These are phyloP conservation scores for Suillus brevipes DNA, from an alignment of 768 basidiomycete species.

Conservation along the genomic window DNA sequence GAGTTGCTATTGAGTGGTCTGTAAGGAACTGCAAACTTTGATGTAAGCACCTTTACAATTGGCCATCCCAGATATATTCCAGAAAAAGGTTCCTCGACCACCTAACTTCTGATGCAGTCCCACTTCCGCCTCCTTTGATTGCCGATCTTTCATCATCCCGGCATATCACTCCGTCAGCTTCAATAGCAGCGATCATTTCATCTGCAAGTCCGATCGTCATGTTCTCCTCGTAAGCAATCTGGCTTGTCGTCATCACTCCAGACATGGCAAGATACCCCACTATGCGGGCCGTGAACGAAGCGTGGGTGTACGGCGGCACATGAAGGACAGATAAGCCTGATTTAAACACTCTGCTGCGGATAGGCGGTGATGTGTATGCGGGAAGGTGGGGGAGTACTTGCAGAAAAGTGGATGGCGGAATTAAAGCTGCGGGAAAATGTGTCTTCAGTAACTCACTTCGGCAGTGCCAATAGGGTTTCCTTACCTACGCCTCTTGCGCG, in stretches of 20 bases:
- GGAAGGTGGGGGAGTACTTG: slow-evolving; percentile 70
- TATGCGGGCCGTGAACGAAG: slow-evolving; percentile 69
- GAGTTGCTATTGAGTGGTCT: background rate
- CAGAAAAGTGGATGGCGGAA: slow-evolving; percentile 87
- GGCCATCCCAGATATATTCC: slow-evolving; percentile 76
- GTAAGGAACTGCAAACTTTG: background rate
- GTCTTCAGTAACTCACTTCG: background rate
- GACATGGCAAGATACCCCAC: slow-evolving; percentile 50
- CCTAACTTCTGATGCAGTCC: slow-evolving; percentile 59
- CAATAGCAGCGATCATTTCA: slow-evolving; percentile 79
- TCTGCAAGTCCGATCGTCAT: slow-evolving; percentile 71
- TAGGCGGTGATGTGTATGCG: slow-evolving; percentile 61
- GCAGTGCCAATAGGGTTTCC: slow-evolving; percentile 25
- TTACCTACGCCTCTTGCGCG: slow-evolving; percentile 87
- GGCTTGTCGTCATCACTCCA: slow-evolving; percentile 58
- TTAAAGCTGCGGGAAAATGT: slow-evolving; percentile 58
- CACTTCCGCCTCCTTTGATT: slow-evolving; percentile 40
- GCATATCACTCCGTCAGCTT: slow-evolving; percentile 67
- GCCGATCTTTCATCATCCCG: slow-evolving; percentile 62
- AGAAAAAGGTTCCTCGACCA: slow-evolving; percentile 74
- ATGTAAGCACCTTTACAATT: slow-evolving; percentile 26
- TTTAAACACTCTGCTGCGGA: slow-evolving; percentile 64
- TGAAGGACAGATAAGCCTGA: slow-evolving; percentile 83
- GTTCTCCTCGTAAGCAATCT: slow-evolving; percentile 70
- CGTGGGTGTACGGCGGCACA: slow-evolving; percentile 71